Base-by-base conservation (phyloP, 306 rosid species). In the Vigna angularis region DNA sequence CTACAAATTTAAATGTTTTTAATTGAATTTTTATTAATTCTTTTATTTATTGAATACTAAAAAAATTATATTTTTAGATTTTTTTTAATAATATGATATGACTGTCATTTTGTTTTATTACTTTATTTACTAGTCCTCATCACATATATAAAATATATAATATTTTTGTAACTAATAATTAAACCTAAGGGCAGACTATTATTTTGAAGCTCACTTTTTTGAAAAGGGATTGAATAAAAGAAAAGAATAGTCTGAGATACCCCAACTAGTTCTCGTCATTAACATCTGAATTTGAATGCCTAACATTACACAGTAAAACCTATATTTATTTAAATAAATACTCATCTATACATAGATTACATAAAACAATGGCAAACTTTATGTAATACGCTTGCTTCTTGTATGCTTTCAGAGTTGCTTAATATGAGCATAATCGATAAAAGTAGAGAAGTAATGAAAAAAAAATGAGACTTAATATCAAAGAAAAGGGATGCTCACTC, bases 401-500 rank as follows among this genome's bases (percentile, higher is more conserved):
- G 28, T 62, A 49, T 44, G 20, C 44, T 38, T 49, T 40, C 7
- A 70, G 18, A 44, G 52, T 70, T 49, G 72, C 65, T 59, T 72
- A 24, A 51, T 24, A 20, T 40, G 69, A 45, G 49, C 66, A 79
- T 47, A 83, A 71, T 32, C 59, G 36, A 73, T 49, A 6, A 42
- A 66, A 36, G 3, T 51, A 44, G 17, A 74, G 47, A 51, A 61
- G 24, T 5, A 38, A 59, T 62, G 51, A 24, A 61, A 57, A 75
- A n/a, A 83, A 44, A 26, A 49, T 52, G 64, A 58, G 64, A 48
- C 47, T 18, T 52, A 74, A 56, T 38, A 81, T 47, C 79, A 73
- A 79, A 73, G 79, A 47, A 52, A 86, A 64, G 56, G 42, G 34
- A 70, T 69, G 42, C 17, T 65, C 38, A 45, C 87, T 85, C 75